Evolutionary conservation across 371 early-diverging fungal species (phyloP).

Genomic region (Haplosporangium sp.): DNA sequence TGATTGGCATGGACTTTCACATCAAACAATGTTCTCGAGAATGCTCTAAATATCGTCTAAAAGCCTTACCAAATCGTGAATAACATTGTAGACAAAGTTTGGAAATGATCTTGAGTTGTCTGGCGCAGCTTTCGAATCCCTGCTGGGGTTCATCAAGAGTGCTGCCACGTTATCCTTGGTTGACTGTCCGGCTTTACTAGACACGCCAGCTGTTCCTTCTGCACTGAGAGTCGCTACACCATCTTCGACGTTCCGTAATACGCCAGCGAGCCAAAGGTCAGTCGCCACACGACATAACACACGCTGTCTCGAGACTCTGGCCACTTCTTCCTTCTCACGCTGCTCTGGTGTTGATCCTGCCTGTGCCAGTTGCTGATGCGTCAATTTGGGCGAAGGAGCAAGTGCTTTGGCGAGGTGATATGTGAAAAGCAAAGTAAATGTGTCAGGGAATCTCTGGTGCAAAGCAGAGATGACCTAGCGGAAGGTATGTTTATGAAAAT

Average conservation of each 20-base stretch:
- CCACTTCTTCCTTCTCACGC: constrained; percentile 86
- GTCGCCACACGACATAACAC: constrained; percentile 77
- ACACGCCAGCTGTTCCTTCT: constrained; percentile 60
- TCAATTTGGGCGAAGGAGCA: constrained; percentile 52
- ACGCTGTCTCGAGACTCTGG: constrained; percentile 76
- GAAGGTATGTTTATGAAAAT: no score
- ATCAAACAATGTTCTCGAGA: not conserved
- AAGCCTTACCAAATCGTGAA: constrained; percentile 55
- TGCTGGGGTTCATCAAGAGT: constrained; percentile 54
- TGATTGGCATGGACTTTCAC: not conserved
- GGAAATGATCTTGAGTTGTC: constrained; percentile 35
- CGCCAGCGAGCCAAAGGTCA: constrained; percentile 89
- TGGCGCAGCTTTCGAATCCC: constrained; percentile 36
- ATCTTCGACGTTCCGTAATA: constrained; percentile 77
- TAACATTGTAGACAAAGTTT: constrained; percentile 52
- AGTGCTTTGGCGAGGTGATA: constrained; percentile 66
- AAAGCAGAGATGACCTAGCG: constrained; percentile 81
- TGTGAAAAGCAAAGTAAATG: constrained; percentile 79
- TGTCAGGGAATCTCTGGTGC: constrained; percentile 91
- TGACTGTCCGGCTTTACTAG: constrained; percentile 43
- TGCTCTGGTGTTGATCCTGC: constrained; percentile 76
- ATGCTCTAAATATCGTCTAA: not conserved
- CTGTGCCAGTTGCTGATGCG: constrained; percentile 50
- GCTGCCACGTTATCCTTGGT: constrained; percentile 68
- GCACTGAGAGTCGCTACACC: constrained; percentile 66